Conservation (phyloP, 2,329 filamentous ascomycete species). For the Leptographium lundbergii region DNA sequence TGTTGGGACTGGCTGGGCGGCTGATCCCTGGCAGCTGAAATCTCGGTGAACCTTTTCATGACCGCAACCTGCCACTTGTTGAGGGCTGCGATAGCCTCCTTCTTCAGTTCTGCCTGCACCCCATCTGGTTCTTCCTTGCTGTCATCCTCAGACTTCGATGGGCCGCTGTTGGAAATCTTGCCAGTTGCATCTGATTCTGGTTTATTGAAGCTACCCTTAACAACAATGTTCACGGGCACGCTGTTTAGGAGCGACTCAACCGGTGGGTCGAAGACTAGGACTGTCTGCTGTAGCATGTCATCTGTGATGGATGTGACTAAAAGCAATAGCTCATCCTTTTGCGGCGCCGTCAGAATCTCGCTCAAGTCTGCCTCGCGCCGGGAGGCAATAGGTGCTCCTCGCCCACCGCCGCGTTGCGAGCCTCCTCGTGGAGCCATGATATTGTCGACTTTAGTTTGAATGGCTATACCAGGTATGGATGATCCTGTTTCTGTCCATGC, state of each 20-base stretch:
- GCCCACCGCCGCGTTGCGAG: constrained; percentile 7
- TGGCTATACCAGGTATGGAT: not conserved
- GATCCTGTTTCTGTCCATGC: not conserved
- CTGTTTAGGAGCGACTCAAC: constrained; percentile 9
- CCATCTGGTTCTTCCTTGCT: constrained; percentile 50
- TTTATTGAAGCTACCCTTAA: not conserved
- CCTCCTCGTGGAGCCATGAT: constrained; percentile 8
- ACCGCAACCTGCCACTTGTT: constrained; percentile 69
- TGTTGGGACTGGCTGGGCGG: constrained; percentile 15
- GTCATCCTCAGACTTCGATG: constrained; percentile 14
- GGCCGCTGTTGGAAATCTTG: not conserved
- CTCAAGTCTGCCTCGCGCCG: constrained; percentile 39
- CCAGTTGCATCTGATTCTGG: not conserved
- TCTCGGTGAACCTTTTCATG: constrained; percentile 56
- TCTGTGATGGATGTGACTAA: constrained; percentile 41
- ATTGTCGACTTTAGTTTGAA: not conserved
- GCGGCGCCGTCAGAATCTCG: constrained; percentile 30
- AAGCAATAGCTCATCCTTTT: constrained; percentile 38
- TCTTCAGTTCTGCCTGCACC: constrained; percentile 47
- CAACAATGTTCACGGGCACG: not conserved
- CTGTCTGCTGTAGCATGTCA: constrained; percentile 39
- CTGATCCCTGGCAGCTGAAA: constrained; percentile 38
- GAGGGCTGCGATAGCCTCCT: constrained; percentile 57
- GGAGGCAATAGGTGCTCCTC: constrained; percentile 10
- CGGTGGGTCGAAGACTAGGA: constrained; percentile 31